Base-by-base conservation (phyloP, 202 grass and related monocot genomes). In the Saccharum hybrid region DNA sequence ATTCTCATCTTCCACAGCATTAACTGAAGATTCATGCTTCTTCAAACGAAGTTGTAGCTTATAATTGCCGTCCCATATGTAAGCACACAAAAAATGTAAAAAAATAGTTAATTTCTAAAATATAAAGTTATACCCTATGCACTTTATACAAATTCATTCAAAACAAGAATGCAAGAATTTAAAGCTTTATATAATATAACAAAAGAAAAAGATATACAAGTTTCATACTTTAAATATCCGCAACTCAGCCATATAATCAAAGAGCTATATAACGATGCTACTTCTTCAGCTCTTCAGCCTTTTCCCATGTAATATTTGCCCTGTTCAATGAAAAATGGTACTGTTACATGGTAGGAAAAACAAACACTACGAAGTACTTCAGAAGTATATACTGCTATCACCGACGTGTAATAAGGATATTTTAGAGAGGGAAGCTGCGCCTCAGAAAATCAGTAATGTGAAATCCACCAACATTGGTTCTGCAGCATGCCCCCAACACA, bases 251-350 rank as follows among this genome's bases (percentile, higher is more conserved):
- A 81, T 56, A 52, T 95, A 98, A 86, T 93, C 89, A 59, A 6
- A 18, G 63, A 85, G 92, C 89, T 82, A 98, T 51, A 73, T 93
- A 98, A 77, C 92, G 95, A 75, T 98, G 96, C 72, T 98, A 87
- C 83, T 77, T 95, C 89, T 98, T 98, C 78, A 95, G 80, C 56
- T 98, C 90, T 86, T 98, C 26, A 28, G 26, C 26, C 26, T 28
- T 28, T 28, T 28, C 26, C 26, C 26, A 28, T 28, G 26, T 28
- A 79, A 98, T 88, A 78, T 63, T 98, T 87, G 92, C 82, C 74
- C 96, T 93, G 56, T 93, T 80, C 11, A 87, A 83, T 72, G 67
- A 77, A 70, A 72, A 78, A 81, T 79, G 36, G 62, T 36, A 49
- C 5, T 73, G 43, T 85, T 74, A 71, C 39, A 80, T 70, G 39